These are phyloP conservation scores for Eimeria maxima DNA, from an alignment of 169 alveolate genomes.

Conservation along the genomic window DNA sequence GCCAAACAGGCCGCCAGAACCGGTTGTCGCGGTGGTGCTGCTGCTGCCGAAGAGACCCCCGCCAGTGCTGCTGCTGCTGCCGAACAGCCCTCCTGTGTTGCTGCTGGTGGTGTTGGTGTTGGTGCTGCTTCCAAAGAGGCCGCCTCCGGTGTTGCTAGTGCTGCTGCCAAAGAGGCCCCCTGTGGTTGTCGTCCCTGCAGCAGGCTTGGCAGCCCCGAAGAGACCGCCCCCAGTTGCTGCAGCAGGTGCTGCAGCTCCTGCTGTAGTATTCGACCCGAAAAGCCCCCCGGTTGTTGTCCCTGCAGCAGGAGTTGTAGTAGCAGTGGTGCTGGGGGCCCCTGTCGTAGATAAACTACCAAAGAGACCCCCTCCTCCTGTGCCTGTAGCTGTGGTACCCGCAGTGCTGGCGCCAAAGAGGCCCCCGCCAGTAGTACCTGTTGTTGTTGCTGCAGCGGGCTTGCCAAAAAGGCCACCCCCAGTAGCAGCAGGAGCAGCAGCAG, in stretches of 20 bases:
- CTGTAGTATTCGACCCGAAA: constrained; percentile 25
- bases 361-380: constrained; percentile 38
- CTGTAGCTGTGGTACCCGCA: background rate
- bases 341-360: background rate
- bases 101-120: constrained; percentile 5
- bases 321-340: background rate
- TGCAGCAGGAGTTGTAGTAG: constrained; percentile 3
- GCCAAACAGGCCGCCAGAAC: constrained; percentile 49
- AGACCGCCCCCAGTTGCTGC: constrained; percentile 27
- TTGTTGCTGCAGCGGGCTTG: background rate
- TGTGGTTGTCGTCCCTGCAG: background rate
- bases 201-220: constrained; percentile 13
- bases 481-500: background rate
- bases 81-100: constrained; percentile 23
- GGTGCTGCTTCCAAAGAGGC: constrained; percentile 45
- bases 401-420: constrained; percentile 30
- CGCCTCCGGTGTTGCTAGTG: constrained; percentile 27
- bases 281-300: background rate
- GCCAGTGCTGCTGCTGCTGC: constrained; percentile 21
- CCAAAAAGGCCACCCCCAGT: constrained; percentile 58
- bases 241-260: constrained; percentile 17
- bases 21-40: background rate
- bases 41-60: constrained; percentile 6
- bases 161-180: constrained; percentile 50
- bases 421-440: background rate